These are phyloP conservation scores for Daldinia loculata DNA, from an alignment of 495 filamentous ascomycete genomes.

Conservation along the genomic window DNA sequence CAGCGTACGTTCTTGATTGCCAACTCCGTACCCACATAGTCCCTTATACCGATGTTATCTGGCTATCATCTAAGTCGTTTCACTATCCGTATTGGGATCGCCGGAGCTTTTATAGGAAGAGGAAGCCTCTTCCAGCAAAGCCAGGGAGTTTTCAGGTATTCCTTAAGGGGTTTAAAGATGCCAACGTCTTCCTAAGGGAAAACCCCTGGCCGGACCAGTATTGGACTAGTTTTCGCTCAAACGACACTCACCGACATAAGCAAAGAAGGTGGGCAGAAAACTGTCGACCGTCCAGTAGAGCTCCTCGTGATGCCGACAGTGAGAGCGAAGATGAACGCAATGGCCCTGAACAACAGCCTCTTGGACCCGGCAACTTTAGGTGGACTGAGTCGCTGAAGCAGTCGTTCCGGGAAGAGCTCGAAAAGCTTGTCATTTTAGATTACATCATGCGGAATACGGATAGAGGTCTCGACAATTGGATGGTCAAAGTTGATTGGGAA, in stretches of 20 bases:
- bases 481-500: slow-evolving; percentile 94
- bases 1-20: slow-evolving; percentile 92
- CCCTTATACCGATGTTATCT: slow-evolving; percentile 94
- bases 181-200: slow-evolving; percentile 92
- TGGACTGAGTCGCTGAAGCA: slow-evolving; percentile 93
- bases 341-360: slow-evolving; percentile 43
- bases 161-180: slow-evolving; percentile 94
- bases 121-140: slow-evolving; percentile 89
- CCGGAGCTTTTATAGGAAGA: slow-evolving; percentile 83
- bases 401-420: slow-evolving; percentile 91
- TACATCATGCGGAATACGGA: slow-evolving; percentile 99
- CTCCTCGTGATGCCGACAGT: slow-evolving; percentile 68
- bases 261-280: slow-evolving; percentile 80
- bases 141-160: slow-evolving; percentile 97
- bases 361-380: slow-evolving; percentile 66
- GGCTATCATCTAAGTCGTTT: slow-evolving; percentile 94
- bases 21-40: slow-evolving; percentile 91
- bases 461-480: slow-evolving; percentile 97
- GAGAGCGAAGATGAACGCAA: slow-evolving; percentile 68
- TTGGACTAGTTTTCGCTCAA: slow-evolving; percentile 76
- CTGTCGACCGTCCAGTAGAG: slow-evolving; percentile 75
- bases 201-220: slow-evolving; percentile 98
- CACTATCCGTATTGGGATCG: slow-evolving; percentile 98
- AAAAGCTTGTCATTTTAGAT: slow-evolving; percentile 97
- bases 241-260: slow-evolving; percentile 74